Evolutionary conservation across 352 stramenopile species (phyloP), one percentile per base, ranked within the genome.

Genomic region (Pythium phragmitis): DNA sequence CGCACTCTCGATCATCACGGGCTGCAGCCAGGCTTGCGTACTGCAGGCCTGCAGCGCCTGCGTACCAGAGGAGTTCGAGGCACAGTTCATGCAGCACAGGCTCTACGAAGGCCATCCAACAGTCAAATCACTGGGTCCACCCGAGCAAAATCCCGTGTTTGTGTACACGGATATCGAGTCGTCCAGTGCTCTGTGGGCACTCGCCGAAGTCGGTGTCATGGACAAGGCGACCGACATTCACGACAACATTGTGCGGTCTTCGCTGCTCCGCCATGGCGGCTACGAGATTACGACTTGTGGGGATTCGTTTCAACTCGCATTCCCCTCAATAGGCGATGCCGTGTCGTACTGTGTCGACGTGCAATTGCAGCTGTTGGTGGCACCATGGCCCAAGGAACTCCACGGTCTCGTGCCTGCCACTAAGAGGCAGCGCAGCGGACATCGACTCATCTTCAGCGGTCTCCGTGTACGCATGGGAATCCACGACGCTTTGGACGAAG

Each of bases 251-350:
- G 37, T 91, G 48, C 80, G 82, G 0, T 77, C 70, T 3, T 60
- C 72, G 37, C 34, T 89, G 12, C 69, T 75, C 0, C 80, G 70
- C 11, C 84, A 77, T 45, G 66, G 75, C 43, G 82, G 82, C 3
- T 91, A 91, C 59, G 82, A 91, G 66, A 90, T 91, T 49, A 91
- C 80, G 37, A 91, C 82, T 4, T 73, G 65, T 1, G 82, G 82
- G 5, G 82, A 91, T 41, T 69, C 82, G 5, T 91, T 91, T 45
- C 82, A 91, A 42, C 58, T 91, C 5, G 82, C 80, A 5, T 91
- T 91, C 54, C 77, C 87, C 56, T 72, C 33, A n/a, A 76, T 89
- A n/a, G 34, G 56, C 3, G 80, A 91, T 39, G 82, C 82, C 11
- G 76, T 88, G 4, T 66, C 69, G 19, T 91, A 87, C 58, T 86